Evolutionary conservation across 495 filamentous ascomycete genomes (phyloP).

Genomic region (Aspergillus mulundensis): DNA sequence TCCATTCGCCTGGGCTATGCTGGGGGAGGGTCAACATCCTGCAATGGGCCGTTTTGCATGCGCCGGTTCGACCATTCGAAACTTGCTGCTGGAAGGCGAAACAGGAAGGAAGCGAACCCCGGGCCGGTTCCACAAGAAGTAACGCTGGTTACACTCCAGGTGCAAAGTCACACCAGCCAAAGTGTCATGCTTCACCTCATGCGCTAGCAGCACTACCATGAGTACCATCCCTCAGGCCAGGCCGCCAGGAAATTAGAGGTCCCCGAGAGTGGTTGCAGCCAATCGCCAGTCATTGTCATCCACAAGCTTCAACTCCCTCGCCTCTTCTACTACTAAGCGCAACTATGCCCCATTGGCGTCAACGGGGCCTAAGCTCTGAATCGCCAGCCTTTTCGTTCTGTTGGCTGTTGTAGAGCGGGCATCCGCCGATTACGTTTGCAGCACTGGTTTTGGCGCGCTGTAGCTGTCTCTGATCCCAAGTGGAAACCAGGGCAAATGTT

Average conservation of each 20-base stretch:
- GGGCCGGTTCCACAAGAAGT: constrained; percentile 19
- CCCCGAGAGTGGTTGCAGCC: constrained; percentile 10
- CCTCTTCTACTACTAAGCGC: constrained; percentile 3
- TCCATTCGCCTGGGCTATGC: constrained; percentile 15
- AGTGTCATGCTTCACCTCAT: constrained; percentile 11
- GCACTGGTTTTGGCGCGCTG: constrained; percentile 1
- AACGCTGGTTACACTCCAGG: constrained; percentile 10
- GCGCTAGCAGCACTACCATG: constrained; percentile 3
- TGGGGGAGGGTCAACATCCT: constrained; percentile 10
- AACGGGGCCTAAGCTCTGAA: background rate
- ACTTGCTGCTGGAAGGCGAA: constrained; percentile 16
- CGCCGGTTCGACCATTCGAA: constrained; percentile 16
- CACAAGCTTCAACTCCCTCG: constrained; percentile 5
- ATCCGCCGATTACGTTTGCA: constrained; percentile 26
- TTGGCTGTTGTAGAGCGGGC: constrained; percentile 10
- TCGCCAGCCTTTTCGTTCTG: background rate
- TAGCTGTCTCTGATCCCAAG: constrained; percentile 10
- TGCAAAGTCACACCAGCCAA: background rate
- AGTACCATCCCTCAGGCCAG: constrained; percentile 12
- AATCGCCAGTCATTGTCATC: constrained; percentile 11
- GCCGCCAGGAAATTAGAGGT: constrained; percentile 12
- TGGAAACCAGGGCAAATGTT: constrained; percentile 16
- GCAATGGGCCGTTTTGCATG: constrained; percentile 22
- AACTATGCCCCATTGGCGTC: background rate
- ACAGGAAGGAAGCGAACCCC: constrained; percentile 16